These are phyloP conservation scores for Cnidoscolus chayamansa DNA, from an alignment of 441 rosid genomes.

Conservation along the genomic window DNA sequence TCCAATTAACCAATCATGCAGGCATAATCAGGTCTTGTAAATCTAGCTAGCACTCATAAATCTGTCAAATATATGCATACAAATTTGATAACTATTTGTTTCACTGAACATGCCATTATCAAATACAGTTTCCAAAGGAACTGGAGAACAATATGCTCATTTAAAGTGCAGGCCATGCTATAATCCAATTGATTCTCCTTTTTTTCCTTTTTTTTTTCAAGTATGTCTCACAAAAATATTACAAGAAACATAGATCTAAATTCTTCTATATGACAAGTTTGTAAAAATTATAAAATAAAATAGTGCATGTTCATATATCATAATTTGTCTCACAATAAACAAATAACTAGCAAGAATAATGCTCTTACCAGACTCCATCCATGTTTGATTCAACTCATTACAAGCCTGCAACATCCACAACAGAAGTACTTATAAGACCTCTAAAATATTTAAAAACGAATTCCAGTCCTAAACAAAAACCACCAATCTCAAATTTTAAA, in stretches of 20 bases:
- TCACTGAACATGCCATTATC: background rate
- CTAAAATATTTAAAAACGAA: background rate
- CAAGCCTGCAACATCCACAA: conserved; percentile 60
- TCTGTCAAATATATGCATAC: background rate
- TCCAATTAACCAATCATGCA: background rate
- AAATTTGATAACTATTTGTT: background rate
- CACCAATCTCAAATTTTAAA: background rate
- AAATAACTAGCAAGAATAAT: background rate
- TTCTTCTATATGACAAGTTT: background rate
- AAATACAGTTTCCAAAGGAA: background rate
- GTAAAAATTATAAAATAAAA: background rate
- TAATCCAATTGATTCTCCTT: background rate
- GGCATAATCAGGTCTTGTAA: conserved; percentile 1
- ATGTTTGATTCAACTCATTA: conserved; percentile 85
- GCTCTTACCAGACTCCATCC: conserved; percentile 94
- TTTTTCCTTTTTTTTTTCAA: background rate
- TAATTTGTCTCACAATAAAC: background rate
- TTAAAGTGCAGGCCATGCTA: background rate
- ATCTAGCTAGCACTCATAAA: background rate
- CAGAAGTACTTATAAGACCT: conserved; percentile 16
- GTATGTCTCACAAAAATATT: background rate
- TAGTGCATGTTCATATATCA: conserved; percentile 3
- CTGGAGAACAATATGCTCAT: background rate
- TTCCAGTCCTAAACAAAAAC: background rate
- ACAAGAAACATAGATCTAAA: background rate